Conservation (phyloP, 805 yeast genomes). For the Teunomyces stri region DNA sequence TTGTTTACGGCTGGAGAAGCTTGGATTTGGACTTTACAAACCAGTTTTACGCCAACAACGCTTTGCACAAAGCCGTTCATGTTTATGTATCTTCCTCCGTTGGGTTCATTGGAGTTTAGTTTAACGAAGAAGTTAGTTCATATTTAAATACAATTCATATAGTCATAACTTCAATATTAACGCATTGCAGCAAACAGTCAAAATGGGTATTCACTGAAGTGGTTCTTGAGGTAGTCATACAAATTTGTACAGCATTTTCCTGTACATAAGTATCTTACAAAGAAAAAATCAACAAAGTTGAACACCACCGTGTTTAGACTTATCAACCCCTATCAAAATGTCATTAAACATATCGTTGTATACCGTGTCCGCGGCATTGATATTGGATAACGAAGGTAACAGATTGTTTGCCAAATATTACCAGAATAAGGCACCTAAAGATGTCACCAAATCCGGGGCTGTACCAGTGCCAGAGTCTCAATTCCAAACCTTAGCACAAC, state of each 20-base stretch:
- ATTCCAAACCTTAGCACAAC: constrained; percentile 54
- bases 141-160: not conserved
- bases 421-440: constrained; percentile 51
- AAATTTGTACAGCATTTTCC: not conserved
- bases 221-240: not conserved
- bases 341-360: constrained; percentile 64
- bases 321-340: constrained; percentile 19
- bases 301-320: constrained; percentile 5
- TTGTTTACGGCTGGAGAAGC: constrained; percentile 54
- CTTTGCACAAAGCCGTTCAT: constrained; percentile 34
- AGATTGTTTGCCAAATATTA: constrained; percentile 85
- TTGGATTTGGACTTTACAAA: constrained; percentile 23
- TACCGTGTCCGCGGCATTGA: constrained; percentile 74
- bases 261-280: not conserved
- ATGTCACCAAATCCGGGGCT: constrained; percentile 5
- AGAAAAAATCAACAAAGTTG: constrained; percentile 5
- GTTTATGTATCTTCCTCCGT: constrained; percentile 26
- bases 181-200: not conserved
- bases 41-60: constrained; percentile 29
- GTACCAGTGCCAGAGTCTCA: constrained; percentile 20
- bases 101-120: not conserved
- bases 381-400: constrained; percentile 78
- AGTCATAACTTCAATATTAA: not conserved
- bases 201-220: too few species aligned
- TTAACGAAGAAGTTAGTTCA: not conserved